Evolutionary conservation across 306 rosid genomes (phyloP).

Genomic region (Glycine tomentella): DNA sequence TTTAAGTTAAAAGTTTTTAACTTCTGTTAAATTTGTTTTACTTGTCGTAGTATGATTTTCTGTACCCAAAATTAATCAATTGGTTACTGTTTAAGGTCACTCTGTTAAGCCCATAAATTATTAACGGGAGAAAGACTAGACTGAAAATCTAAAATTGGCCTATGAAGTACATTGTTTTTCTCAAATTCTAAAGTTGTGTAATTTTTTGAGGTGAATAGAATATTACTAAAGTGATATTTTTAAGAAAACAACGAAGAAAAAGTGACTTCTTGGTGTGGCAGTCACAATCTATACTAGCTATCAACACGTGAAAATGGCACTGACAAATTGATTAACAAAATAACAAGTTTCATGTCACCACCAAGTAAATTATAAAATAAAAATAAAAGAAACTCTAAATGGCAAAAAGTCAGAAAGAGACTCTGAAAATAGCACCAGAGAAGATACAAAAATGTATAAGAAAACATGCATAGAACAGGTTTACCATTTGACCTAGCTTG

Average conservation of each 20-base stretch:
- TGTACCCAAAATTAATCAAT: background rate
- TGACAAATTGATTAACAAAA: background rate
- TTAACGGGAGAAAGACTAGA: background rate
- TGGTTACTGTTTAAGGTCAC: background rate
- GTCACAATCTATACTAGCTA: background rate
- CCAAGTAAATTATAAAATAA: background rate
- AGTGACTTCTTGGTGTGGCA: background rate
- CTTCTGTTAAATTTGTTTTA: background rate
- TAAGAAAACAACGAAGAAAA: background rate
- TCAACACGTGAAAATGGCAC: slow-evolving; percentile 24
- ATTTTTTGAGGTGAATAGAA: background rate
- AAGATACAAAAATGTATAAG: background rate
- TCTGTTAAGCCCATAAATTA: background rate
- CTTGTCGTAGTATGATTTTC: background rate
- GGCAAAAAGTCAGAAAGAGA: background rate
- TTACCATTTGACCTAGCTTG: background rate
- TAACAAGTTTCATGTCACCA: background rate
- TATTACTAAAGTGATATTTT: background rate
- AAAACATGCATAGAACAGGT: background rate
- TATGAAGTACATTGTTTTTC: background rate
- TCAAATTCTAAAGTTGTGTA: background rate
- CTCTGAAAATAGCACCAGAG: background rate
- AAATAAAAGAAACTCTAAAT: background rate
- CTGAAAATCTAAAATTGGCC: background rate
- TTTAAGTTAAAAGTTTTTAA: background rate